Evolutionary conservation across 139 green algal genomes (phyloP).

Genomic region (Chlamydomonas sphaeroides): DNA sequence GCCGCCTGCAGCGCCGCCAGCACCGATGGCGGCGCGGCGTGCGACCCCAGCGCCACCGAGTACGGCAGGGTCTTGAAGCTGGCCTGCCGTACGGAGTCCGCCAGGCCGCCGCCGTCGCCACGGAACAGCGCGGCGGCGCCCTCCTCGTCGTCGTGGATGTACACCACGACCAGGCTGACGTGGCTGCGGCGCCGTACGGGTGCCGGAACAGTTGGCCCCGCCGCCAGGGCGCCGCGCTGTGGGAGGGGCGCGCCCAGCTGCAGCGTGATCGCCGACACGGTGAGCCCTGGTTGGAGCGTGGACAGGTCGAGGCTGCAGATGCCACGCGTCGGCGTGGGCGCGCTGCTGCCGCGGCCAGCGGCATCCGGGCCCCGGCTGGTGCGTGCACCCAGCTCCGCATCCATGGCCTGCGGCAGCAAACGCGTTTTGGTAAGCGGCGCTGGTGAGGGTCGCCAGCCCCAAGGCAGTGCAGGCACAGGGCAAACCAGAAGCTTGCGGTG

Average conservation of each 20-base stretch:
- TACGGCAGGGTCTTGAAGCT: constrained; percentile 9
- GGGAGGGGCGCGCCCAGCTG: neutral
- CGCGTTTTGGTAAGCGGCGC: too few relatives aligned
- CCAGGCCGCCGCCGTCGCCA: neutral
- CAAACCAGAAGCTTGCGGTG: too few relatives aligned
- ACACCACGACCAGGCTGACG: neutral
- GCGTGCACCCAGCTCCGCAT: too few relatives aligned
- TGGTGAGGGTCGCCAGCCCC: too few relatives aligned
- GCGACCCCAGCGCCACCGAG: neutral
- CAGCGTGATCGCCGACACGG: neutral
- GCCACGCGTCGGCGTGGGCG: too few relatives aligned
- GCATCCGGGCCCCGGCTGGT: too few relatives aligned
- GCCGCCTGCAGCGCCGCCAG: neutral
- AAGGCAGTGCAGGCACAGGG: too few relatives aligned
- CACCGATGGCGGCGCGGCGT: neutral
- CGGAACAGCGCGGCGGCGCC: neutral
- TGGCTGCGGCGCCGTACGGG: neutral
- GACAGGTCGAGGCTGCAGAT: constrained; percentile 37
- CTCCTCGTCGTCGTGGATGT: constrained; percentile 2
- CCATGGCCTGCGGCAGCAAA: too few relatives aligned
- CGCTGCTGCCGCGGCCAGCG: too few relatives aligned
- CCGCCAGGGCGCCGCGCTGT: neutral
- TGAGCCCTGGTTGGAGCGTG: constrained; percentile 3
- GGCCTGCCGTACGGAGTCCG: neutral
- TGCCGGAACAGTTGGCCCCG: neutral